Percentiles rank a stretch among this genome's conserved stretches.
These are phyloP conservation scores for Ganoderma multipileum DNA, from an alignment of 1,284 basidiomycete genomes.

Conservation along the genomic window DNA sequence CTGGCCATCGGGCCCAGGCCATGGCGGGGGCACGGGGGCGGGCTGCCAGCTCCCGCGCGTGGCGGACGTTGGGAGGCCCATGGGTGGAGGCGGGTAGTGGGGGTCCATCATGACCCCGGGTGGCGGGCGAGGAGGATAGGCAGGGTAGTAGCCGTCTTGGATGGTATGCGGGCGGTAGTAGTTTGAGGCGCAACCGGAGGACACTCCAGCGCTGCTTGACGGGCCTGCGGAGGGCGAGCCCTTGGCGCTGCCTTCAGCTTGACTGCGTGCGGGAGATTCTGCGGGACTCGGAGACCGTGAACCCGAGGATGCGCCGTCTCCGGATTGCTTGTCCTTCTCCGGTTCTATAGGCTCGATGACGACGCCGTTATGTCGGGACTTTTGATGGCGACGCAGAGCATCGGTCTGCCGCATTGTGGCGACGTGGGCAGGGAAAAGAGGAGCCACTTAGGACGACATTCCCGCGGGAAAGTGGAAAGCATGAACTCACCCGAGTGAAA, in stretches of 20 bases:
- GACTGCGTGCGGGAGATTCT: slow-evolving; percentile 52
- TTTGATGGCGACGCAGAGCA: slow-evolving; percentile 46
- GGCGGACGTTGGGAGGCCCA: slow-evolving; percentile 59
- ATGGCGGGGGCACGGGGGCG: slow-evolving; percentile 38
- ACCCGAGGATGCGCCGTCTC: slow-evolving; percentile 47
- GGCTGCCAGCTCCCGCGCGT: slow-evolving; percentile 48
- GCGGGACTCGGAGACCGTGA: slow-evolving; percentile 59
- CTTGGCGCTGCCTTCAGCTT: slow-evolving; percentile 46
- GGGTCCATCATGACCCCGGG: slow-evolving; percentile 41
- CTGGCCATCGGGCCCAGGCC: slow-evolving; percentile 44
- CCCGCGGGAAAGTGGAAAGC: not conserved
- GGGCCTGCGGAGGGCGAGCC: slow-evolving; percentile 37
- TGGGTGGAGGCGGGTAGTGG: slow-evolving; percentile 46
- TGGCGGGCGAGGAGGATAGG: slow-evolving; percentile 34
- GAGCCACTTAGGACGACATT: not conserved
- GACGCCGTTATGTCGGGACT: slow-evolving; percentile 74
- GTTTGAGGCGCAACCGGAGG: slow-evolving; percentile 47
- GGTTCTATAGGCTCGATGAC: slow-evolving; percentile 59
- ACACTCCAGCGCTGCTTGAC: slow-evolving; percentile 29
- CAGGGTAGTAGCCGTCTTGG: slow-evolving; percentile 32
- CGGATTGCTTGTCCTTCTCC: slow-evolving; percentile 37
- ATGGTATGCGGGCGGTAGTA: slow-evolving; percentile 71
- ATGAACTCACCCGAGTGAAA: slow-evolving; percentile 69
- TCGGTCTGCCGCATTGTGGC: slow-evolving; percentile 39
- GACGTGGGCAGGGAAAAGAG: not conserved